Percentiles rank a stretch among this genome's conserved stretches.
phyloP scores from a whole-genome alignment of 257 asterid species.

The Solanum chiquidenum region DNA sequence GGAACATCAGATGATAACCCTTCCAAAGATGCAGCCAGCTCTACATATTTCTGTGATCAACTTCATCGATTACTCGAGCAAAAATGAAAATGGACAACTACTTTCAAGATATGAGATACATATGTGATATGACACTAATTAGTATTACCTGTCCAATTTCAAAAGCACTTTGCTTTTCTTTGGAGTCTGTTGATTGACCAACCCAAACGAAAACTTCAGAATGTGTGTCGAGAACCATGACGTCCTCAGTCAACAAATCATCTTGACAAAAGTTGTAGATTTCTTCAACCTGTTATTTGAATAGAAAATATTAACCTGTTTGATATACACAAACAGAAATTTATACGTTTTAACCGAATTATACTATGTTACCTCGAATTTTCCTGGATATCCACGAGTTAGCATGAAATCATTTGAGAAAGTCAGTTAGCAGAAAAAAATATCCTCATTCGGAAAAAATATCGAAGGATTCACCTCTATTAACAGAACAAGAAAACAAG shows the following conservation, averaged over 20 bases:
- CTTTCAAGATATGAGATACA: background rate
- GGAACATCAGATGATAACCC: constrained; percentile 77
- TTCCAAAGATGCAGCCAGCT: constrained; percentile 74
- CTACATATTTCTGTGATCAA: constrained; percentile 62
- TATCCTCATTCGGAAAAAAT: background rate
- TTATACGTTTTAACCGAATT: background rate
- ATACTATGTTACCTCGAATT: constrained; percentile 41
- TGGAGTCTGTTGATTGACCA: constrained; percentile 75
- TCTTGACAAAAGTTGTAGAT: constrained; percentile 87
- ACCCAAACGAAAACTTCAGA: constrained; percentile 95
- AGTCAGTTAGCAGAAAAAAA: background rate
- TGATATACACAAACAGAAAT: background rate
- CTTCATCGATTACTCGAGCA: constrained; percentile 15
- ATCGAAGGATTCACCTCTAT: constrained; percentile 38
- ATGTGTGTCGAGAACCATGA: constrained; percentile 72
- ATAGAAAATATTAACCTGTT: background rate
- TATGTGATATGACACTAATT: background rate
- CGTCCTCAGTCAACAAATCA: constrained; percentile 90
- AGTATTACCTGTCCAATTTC: constrained; percentile 74
- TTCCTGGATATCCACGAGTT: background rate
- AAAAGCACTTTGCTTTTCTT: constrained; percentile 82
- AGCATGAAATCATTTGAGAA: background rate
- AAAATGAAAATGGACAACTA: background rate
- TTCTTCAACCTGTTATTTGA: constrained; percentile 60
- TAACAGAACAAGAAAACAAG: constrained; percentile 53